Evolutionary conservation across 768 basidiomycete genomes (phyloP).

Genomic region (Austroboletus eburneus): DNA sequence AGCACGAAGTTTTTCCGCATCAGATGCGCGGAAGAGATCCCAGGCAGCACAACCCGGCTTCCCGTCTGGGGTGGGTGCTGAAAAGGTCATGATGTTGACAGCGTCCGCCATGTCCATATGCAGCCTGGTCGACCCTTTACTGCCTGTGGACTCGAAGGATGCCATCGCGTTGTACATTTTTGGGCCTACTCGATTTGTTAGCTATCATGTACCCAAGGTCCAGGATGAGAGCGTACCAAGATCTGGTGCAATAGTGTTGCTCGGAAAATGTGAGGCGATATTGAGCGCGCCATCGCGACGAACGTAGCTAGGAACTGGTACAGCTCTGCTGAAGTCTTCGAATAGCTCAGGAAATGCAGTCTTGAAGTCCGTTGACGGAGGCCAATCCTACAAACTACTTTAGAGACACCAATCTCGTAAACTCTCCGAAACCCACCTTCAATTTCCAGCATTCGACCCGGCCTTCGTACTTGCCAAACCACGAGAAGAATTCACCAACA

Average conservation of each 20-base stretch:
- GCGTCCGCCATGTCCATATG: conserved; percentile 97
- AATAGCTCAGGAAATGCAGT: conserved; percentile 79
- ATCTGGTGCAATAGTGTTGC: conserved; percentile 74
- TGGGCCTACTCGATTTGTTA: conserved; percentile 52
- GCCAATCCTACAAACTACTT: conserved; percentile 72
- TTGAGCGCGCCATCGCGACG: conserved; percentile 86
- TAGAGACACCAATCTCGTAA: not conserved
- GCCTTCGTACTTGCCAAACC: conserved; percentile 66
- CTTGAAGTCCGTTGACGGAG: conserved; percentile 81
- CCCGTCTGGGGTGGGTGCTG: conserved; percentile 53
- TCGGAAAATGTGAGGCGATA: conserved; percentile 84
- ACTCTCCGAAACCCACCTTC: conserved; percentile 47
- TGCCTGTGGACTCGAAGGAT: conserved; percentile 58
- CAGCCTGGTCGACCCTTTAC: conserved; percentile 80
- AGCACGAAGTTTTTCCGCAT: conserved; percentile 69
- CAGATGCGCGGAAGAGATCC: conserved; percentile 84
- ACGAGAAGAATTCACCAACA: conserved; percentile 74
- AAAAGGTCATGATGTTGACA: conserved; percentile 84
- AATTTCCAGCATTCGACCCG: conserved; percentile 65
- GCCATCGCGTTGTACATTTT: conserved; percentile 95
- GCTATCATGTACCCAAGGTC: not conserved
- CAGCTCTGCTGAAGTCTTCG: conserved; percentile 75
- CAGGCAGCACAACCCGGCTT: conserved; percentile 79
- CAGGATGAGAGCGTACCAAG: conserved; percentile 47
- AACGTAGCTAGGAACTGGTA: conserved; percentile 90